Evolutionary conservation across 495 filamentous ascomycete genomes (phyloP).

Genomic region (Oleoguttula mirabilis): DNA sequence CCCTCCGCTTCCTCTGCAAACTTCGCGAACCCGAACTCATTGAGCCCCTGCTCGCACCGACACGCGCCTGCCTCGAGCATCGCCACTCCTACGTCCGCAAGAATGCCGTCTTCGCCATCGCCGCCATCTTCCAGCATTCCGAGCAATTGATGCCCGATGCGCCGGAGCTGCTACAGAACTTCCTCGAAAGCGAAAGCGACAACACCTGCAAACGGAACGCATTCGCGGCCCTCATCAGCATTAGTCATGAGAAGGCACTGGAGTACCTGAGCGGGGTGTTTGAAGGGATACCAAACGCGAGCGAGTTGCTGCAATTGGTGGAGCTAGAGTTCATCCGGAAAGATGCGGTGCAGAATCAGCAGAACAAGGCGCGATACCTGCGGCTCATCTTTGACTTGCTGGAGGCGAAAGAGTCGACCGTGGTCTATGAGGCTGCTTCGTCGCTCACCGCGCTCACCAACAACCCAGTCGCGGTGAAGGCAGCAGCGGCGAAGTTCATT

Average conservation of each 20-base stretch:
- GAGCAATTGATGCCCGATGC: slow-evolving; percentile 91
- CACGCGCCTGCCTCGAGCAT: slow-evolving; percentile 83
- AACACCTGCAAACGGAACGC: slow-evolving; percentile 97
- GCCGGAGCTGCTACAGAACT: slow-evolving; percentile 78
- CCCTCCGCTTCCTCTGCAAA: slow-evolving; percentile 92
- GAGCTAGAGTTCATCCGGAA: slow-evolving; percentile 95
- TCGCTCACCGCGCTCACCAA: slow-evolving; percentile 88
- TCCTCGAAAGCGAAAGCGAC: slow-evolving; percentile 86
- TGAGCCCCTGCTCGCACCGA: slow-evolving; percentile 86
- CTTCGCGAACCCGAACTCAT: slow-evolving; percentile 91
- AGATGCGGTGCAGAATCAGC: slow-evolving; percentile 86
- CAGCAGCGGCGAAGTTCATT: slow-evolving; percentile 88
- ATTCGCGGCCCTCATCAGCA: slow-evolving; percentile 78
- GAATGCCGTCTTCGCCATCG: slow-evolving; percentile 89
- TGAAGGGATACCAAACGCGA: slow-evolving; percentile 84
- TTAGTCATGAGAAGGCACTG: slow-evolving; percentile 85
- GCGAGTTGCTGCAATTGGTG: slow-evolving; percentile 85
- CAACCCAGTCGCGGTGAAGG: slow-evolving; percentile 96
- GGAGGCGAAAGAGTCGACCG: slow-evolving; percentile 83
- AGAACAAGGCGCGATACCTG: slow-evolving; percentile 90
- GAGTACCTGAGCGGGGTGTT: slow-evolving; percentile 86
- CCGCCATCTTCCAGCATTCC: slow-evolving; percentile 85
- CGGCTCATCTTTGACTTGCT: slow-evolving; percentile 93
- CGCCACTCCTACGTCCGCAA: slow-evolving; percentile 96
- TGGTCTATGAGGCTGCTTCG: slow-evolving; percentile 97